Evolutionary conservation across 2,329 filamentous ascomycete genomes (phyloP), one percentile per base, ranked within the genome.

Genomic region (Ascocoryne sarcoides): DNA sequence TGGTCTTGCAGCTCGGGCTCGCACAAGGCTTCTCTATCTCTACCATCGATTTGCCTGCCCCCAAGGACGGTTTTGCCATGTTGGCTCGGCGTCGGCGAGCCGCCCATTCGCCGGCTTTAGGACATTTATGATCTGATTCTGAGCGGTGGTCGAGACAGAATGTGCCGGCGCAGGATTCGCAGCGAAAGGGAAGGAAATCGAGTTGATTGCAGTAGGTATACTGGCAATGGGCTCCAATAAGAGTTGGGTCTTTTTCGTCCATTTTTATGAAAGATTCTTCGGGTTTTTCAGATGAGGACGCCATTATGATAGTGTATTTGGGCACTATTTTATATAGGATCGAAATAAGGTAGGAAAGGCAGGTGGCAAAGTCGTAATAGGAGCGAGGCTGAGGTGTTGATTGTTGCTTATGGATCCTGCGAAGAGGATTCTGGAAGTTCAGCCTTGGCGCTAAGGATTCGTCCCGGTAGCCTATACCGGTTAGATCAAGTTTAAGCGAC

Each of bases 91-190:
- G 70, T 48, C 66, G 66, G 17, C 73, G 69, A 56, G 69, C 67
- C 12, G 77, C 76, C 77, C 77, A 82, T 40, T 75, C 76, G 46
- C 78, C 78, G 2, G 65, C 67, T 37, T 75, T 68, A 37, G 65
- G 53, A 62, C 78, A 82, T 57, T 78, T 75, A 66, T 98, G 93
- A 0, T 85, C 68, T 15, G 77, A 75, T 67, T 96, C 90, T 55
- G 79, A 82, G 40, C 90, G 84, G 70, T 98, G 92, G 60, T 96
- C 90, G 51, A 94, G 82, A 62, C 93, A 98, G 68, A 80, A 98
- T 12, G 83, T 90, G 43, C 76, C 75, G 49, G 62, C 75, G 66
- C 92, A 98, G 52, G 84, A 92, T 60, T 93, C 85, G 67, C 92
- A 98, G 58, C 79, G 75, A 64, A 96, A 96, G 3, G 92, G 92